These are phyloP conservation scores for Pythium vanterpoolii DNA, from an alignment of 352 stramenopile species.

Conservation along the genomic window DNA sequence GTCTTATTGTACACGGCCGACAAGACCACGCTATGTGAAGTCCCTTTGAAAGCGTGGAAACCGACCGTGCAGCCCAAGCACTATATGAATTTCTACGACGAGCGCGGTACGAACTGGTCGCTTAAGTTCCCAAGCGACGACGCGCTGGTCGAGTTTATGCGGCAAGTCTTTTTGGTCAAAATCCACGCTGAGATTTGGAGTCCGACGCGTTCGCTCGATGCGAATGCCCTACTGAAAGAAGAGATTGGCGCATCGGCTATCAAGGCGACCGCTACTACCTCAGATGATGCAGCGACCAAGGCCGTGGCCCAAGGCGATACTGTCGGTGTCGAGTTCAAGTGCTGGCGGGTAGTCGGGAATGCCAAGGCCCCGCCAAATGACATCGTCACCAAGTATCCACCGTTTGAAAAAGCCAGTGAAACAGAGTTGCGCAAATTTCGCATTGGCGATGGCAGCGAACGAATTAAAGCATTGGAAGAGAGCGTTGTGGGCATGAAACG, in stretches of 20 bases:
- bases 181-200: constrained; percentile 80
- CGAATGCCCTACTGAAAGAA: constrained; percentile 20
- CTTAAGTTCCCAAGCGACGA: constrained; percentile 66
- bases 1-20: constrained; percentile 72
- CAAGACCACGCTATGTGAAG: constrained; percentile 61
- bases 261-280: constrained; percentile 46
- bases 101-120: constrained; percentile 65
- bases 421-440: constrained; percentile 65
- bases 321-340: constrained; percentile 63
- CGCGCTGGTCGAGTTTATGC: constrained; percentile 64
- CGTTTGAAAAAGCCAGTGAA: constrained; percentile 62
- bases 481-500: constrained; percentile 89
- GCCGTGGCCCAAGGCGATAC: constrained; percentile 52
- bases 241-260: constrained; percentile 43
- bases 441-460: constrained; percentile 70
- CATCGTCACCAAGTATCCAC: constrained; percentile 72
- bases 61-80: constrained; percentile 69
- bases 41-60: constrained; percentile 56
- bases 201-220: constrained; percentile 20
- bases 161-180: constrained; percentile 66
- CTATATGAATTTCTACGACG: constrained; percentile 86
- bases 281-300: constrained; percentile 21
- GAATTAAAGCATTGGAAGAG: constrained; percentile 88
- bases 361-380: constrained; percentile 48
- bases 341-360: constrained; percentile 76